phyloP scores from a whole-genome alignment of 108 stramenopile species.

The Cyclotella kingstonii region DNA sequence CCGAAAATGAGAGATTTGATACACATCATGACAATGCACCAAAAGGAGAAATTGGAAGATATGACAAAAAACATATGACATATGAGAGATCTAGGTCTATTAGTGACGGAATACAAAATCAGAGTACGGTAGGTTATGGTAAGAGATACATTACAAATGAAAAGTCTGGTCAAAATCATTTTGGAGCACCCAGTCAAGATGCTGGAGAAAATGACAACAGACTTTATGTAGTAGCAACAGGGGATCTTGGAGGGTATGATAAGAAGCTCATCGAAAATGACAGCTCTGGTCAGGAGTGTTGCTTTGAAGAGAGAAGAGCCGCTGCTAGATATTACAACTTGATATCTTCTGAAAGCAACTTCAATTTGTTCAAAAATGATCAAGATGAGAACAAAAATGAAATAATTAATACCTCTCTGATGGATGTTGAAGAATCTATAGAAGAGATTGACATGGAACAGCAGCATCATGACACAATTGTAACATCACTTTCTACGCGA shows the following conservation, averaged over 20 bases:
- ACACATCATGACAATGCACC: no score
- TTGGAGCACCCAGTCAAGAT: no score
- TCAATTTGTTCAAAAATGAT: slow-evolving; percentile 51
- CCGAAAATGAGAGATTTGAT: no score
- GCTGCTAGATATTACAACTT: slow-evolving; percentile 44
- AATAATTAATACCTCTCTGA: slow-evolving; percentile 42
- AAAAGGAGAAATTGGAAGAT: no score
- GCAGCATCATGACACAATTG: no score
- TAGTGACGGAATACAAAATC: no score
- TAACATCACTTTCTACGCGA: slow-evolving; percentile 2
- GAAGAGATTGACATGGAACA: slow-evolving; percentile 36
- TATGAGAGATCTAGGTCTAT: no score
- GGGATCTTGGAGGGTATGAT: slow-evolving; percentile 53
- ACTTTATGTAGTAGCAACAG: no score
- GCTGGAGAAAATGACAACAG: no score
- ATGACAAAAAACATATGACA: no score
- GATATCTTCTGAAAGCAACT: slow-evolving; percentile 34
- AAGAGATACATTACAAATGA: neutral
- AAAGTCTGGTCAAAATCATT: neutral
- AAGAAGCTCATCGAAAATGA: slow-evolving; percentile 48
- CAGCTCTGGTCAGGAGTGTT: slow-evolving; percentile 55
- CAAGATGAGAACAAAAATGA: slow-evolving; percentile 2
- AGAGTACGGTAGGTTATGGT: no score
- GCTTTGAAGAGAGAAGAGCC: slow-evolving; percentile 73
- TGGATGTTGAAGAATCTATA: slow-evolving; percentile 57